Conservation (phyloP, 192 early-diverging fungal genomes). For the Allomyces arbusculus region DNA sequence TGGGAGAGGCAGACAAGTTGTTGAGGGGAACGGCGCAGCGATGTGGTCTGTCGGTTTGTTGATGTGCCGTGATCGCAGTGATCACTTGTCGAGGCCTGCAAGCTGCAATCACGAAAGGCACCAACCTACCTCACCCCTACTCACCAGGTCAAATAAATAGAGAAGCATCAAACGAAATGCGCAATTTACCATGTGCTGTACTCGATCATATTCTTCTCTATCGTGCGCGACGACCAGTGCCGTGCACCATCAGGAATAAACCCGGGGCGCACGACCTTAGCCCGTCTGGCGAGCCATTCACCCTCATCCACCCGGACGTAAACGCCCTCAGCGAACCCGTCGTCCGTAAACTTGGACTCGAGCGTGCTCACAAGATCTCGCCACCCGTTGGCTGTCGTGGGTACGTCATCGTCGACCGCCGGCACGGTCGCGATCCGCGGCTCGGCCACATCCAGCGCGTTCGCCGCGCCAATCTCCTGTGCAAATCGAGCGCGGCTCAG, state of each 20-base stretch:
- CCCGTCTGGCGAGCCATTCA: constrained; percentile 12
- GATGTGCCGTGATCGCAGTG: too few species aligned
- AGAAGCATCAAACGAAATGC: too few species aligned
- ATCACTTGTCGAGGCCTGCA: too few species aligned
- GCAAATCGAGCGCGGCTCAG: constrained; percentile 2
- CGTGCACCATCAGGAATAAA: constrained; percentile 10
- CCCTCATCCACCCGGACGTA: constrained; percentile 13
- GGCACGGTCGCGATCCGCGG: constrained; percentile 4
- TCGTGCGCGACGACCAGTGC: too few species aligned
- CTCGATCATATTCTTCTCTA: too few species aligned
- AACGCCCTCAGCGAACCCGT: constrained; percentile 9
- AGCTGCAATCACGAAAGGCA: too few species aligned
- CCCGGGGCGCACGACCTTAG: constrained; percentile 17
- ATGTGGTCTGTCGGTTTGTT: too few species aligned
- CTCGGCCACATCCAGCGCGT: constrained; percentile 1
- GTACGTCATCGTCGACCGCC: background rate
- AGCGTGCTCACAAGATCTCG: constrained; percentile 6
- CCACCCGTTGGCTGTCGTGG: background rate
- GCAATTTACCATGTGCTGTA: too few species aligned
- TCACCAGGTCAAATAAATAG: too few species aligned
- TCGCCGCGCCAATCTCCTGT: constrained; percentile 1
- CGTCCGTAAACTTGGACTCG: constrained; percentile 4
- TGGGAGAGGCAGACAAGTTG: too few species aligned
- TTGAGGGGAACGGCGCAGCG: too few species aligned
- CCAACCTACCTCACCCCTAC: too few species aligned